Percentiles rank a stretch among this genome's conserved stretches.
Evolutionary conservation across 805 yeast genomes (phyloP).

Genomic region (Candida easanensis): DNA sequence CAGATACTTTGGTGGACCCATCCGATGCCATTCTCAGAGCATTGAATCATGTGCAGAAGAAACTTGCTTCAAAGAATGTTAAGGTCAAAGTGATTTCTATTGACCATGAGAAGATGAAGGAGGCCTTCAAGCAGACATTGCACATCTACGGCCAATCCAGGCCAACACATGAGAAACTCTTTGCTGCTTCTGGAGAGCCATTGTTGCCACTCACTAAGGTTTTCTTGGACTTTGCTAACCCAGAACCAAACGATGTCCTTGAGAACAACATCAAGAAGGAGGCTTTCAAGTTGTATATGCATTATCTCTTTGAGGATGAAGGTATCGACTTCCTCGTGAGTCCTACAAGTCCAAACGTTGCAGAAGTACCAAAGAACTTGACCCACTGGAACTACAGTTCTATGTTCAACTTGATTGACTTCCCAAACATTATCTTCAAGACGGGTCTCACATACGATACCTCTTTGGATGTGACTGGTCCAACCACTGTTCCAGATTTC

Average conservation of each 20-base stretch:
- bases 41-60: conserved; percentile 48
- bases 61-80: conserved; percentile 40
- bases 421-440: conserved; percentile 65
- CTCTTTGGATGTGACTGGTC: conserved; percentile 45
- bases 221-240: conserved; percentile 52
- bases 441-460: conserved; percentile 63
- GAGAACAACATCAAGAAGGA: conserved; percentile 58
- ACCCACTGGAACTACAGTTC: conserved; percentile 81
- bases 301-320: conserved; percentile 49
- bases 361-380: conserved; percentile 61
- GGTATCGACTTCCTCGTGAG: conserved; percentile 63
- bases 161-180: conserved; percentile 48
- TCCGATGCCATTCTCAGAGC: conserved; percentile 61
- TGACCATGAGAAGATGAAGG: conserved; percentile 53
- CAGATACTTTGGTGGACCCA: conserved; percentile 66
- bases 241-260: conserved; percentile 59
- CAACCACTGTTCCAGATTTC: conserved; percentile 18
- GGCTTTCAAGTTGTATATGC: conserved; percentile 52
- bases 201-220: conserved; percentile 61
- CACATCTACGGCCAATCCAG: conserved; percentile 60
- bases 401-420: conserved; percentile 67
- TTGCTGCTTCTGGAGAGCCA: conserved; percentile 69
- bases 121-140: conserved; percentile 48
- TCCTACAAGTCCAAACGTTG: conserved; percentile 67
- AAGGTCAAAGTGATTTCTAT: conserved; percentile 48